Conservation (phyloP, 768 basidiomycete genomes). For the Leccinum uliginosum region DNA sequence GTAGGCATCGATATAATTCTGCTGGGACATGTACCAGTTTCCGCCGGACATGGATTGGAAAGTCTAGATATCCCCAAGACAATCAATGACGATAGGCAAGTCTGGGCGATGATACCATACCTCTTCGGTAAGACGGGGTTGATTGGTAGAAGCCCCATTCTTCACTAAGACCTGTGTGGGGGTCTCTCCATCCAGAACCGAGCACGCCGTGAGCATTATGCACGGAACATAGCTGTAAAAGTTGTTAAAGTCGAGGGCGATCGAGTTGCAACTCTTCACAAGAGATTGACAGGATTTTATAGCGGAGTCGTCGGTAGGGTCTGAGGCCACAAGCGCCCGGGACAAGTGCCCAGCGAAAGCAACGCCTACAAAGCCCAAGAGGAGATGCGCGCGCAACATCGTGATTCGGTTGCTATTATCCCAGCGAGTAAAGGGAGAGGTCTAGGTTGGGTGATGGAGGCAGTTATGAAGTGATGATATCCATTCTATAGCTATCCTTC, state of each 20-base stretch:
- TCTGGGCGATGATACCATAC: background rate
- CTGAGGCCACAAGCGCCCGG: constrained; percentile 9
- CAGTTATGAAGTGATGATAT: background rate
- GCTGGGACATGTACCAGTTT: constrained; percentile 18
- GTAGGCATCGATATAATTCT: constrained; percentile 22
- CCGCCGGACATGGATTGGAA: constrained; percentile 18
- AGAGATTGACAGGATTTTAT: constrained; percentile 13
- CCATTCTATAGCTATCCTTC: background rate
- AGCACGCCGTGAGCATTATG: constrained; percentile 19
- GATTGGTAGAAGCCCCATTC: constrained; percentile 12
- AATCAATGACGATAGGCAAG: background rate
- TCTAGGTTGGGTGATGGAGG: background rate
- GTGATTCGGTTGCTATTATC: background rate
- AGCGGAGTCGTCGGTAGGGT: constrained; percentile 2
- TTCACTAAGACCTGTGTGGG: constrained; percentile 7
- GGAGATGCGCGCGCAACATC: constrained; percentile 1
- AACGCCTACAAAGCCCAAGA: constrained; percentile 1
- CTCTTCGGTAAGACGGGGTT: constrained; percentile 14
- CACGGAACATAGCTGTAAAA: constrained; percentile 19
- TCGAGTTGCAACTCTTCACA: constrained; percentile 18
- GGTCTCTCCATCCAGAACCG: background rate
- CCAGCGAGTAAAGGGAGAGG: background rate
- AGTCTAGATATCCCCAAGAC: constrained; percentile 2
- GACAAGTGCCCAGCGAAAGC: background rate
- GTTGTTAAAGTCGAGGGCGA: constrained; percentile 11